Conservation (phyloP, 1,284 basidiomycete genomes). For the Schizophyllum commune region DNA sequence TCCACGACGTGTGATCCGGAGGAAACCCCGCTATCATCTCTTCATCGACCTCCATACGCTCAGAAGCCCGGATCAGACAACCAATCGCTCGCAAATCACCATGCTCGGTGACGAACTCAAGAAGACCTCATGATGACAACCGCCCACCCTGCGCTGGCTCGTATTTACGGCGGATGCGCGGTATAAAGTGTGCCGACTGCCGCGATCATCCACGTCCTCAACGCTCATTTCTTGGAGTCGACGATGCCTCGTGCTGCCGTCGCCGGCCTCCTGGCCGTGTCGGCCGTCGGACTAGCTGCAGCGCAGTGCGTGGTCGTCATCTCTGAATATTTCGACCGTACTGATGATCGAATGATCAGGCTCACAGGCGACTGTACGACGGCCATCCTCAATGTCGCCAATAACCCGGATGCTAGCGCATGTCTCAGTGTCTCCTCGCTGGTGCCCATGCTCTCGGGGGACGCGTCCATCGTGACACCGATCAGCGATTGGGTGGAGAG, state of each 20-base stretch:
- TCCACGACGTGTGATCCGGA: no score
- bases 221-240: no score
- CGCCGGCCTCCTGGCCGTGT: neutral
- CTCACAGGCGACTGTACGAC: constrained; percentile 32
- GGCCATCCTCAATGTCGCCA: constrained; percentile 32
- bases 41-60: no score
- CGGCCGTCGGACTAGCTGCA: neutral
- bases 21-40: no score
- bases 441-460: constrained; percentile 30
- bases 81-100: no score
- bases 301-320: neutral
- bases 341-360: constrained; percentile 11
- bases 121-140: no score
- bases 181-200: no score
- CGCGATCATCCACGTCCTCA: no score
- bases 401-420: constrained; percentile 35
- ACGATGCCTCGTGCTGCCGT: neutral
- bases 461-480: constrained; percentile 40
- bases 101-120: no score
- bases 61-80: no score
- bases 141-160: no score
- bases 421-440: constrained; percentile 49
- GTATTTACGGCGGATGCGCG: no score
- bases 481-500: constrained; percentile 52
- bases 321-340: neutral